Conservation (phyloP, 352 stramenopile species). For the Phytophthora megakarya region DNA sequence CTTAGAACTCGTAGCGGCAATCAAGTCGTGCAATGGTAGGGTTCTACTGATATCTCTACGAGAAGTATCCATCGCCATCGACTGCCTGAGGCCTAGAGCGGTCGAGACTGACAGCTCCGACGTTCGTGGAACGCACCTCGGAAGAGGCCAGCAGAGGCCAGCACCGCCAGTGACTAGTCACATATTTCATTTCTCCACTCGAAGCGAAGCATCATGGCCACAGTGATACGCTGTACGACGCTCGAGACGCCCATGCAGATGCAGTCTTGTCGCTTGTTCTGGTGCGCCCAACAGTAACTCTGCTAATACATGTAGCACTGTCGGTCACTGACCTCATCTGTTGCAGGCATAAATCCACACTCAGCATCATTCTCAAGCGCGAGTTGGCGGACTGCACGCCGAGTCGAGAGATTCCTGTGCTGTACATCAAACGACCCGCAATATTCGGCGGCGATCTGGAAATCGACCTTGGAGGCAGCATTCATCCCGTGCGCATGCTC, state of each 20-base stretch:
- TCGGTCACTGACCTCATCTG: no score
- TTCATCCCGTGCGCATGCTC: slow-evolving; percentile 37
- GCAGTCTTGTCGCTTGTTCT: slow-evolving; percentile 38
- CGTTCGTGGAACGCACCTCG: slow-evolving; percentile 10
- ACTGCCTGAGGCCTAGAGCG: slow-evolving; percentile 11
- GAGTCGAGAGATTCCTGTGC: slow-evolving; percentile 34
- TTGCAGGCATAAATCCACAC: slow-evolving; percentile 34
- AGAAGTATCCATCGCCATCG: slow-evolving; percentile 11
- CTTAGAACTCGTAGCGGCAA: not conserved
- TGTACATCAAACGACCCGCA: slow-evolving; percentile 23
- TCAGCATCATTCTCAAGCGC: slow-evolving; percentile 34
- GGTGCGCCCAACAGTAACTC: slow-evolving; percentile 21
- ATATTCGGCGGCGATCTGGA: slow-evolving; percentile 33
- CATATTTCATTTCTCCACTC: slow-evolving; percentile 29
- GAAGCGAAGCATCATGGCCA: slow-evolving; percentile 17
- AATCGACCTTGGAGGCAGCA: slow-evolving; percentile 27
- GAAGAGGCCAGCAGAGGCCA: slow-evolving; percentile 24
- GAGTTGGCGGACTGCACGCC: slow-evolving; percentile 28
- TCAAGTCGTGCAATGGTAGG: not conserved
- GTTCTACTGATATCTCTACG: slow-evolving; percentile 7
- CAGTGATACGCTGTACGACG: slow-evolving; percentile 30
- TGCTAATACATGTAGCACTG: no score
- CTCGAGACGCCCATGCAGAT: slow-evolving; percentile 41
- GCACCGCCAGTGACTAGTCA: slow-evolving; percentile 21
- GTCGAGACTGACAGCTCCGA: not conserved